These are phyloP conservation scores for Kurtzmaniella quercitrusa DNA, from an alignment of 1,139 yeast genomes.

Conservation along the genomic window DNA sequence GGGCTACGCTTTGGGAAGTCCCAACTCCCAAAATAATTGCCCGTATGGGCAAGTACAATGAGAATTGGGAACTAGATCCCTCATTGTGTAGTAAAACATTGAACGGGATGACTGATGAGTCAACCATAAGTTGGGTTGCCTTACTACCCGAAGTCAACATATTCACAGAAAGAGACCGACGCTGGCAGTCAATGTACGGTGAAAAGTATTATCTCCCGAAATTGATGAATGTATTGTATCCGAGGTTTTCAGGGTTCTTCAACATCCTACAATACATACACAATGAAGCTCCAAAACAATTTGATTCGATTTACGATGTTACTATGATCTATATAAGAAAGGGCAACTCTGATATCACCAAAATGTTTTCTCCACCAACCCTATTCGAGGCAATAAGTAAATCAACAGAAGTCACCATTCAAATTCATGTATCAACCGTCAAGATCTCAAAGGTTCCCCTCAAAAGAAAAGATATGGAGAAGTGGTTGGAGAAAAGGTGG, in stretches of 20 bases:
- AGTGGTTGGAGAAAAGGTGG: constrained; percentile 73
- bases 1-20: constrained; percentile 56
- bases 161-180: constrained; percentile 39
- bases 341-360: background rate
- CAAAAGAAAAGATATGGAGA: constrained; percentile 52
- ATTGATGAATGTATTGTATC: constrained; percentile 56
- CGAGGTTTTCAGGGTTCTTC: constrained; percentile 53
- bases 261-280: constrained; percentile 46
- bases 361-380: background rate
- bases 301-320: constrained; percentile 47
- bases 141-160: constrained; percentile 75
- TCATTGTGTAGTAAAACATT: constrained; percentile 17
- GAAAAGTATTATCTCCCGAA: constrained; percentile 50
- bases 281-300: constrained; percentile 22
- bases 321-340: constrained; percentile 39
- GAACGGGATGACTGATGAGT: constrained; percentile 21
- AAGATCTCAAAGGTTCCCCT: constrained; percentile 46
- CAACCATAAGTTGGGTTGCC: constrained; percentile 51
- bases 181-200: constrained; percentile 16
- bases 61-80: constrained; percentile 57
- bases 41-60: constrained; percentile 49
- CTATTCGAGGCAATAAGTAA: constrained; percentile 37
- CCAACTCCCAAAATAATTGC: constrained; percentile 43
- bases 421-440: constrained; percentile 47
- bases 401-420: constrained; percentile 35